Evolutionary conservation across 805 yeast species (phyloP).

Genomic region (Kluyveromyces wickerhamii): DNA sequence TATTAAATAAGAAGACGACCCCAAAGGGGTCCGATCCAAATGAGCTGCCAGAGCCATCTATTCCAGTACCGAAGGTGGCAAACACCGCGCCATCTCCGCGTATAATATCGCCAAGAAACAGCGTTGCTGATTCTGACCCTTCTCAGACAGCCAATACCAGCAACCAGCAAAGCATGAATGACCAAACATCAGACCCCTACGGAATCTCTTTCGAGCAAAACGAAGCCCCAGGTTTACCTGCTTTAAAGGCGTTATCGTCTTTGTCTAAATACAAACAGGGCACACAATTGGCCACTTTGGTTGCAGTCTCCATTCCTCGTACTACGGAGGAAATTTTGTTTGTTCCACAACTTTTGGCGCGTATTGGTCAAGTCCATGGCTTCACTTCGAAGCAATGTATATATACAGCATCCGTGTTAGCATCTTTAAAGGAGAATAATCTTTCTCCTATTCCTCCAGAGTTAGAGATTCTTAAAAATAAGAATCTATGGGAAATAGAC

Average conservation of each 20-base stretch:
- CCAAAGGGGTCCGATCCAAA: slow-evolving; percentile 2
- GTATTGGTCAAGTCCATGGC: slow-evolving; percentile 63
- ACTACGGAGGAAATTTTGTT: slow-evolving; percentile 72
- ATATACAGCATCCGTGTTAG: slow-evolving; percentile 61
- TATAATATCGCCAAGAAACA: slow-evolving; percentile 3
- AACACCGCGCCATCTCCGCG: slow-evolving; percentile 5
- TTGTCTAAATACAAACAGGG: slow-evolving; percentile 44
- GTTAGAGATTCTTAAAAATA: slow-evolving; percentile 12
- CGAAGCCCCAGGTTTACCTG: slow-evolving; percentile 73
- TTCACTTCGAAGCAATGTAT: slow-evolving; percentile 64
- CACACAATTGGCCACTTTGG: slow-evolving; percentile 44
- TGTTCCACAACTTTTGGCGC: slow-evolving; percentile 62
- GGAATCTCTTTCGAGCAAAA: slow-evolving; percentile 49
- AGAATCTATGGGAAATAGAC: slow-evolving; percentile 25
- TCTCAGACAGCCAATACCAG: slow-evolving; percentile 16
- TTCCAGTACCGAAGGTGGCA: slow-evolving; percentile 5
- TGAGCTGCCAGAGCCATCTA: background rate
- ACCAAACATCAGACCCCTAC: slow-evolving; percentile 16
- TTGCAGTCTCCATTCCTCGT: slow-evolving; percentile 68
- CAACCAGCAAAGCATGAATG: slow-evolving; percentile 21
- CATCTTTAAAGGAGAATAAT: slow-evolving; percentile 52
- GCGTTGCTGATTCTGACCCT: slow-evolving; percentile 3
- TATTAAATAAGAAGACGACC: slow-evolving; percentile 23
- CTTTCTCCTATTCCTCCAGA: slow-evolving; percentile 17
- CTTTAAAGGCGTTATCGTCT: slow-evolving; percentile 53